Percentiles rank a stretch among this genome's conserved stretches.
Conservation (phyloP, 163 green algal species). For the Chloroidium sp. region DNA sequence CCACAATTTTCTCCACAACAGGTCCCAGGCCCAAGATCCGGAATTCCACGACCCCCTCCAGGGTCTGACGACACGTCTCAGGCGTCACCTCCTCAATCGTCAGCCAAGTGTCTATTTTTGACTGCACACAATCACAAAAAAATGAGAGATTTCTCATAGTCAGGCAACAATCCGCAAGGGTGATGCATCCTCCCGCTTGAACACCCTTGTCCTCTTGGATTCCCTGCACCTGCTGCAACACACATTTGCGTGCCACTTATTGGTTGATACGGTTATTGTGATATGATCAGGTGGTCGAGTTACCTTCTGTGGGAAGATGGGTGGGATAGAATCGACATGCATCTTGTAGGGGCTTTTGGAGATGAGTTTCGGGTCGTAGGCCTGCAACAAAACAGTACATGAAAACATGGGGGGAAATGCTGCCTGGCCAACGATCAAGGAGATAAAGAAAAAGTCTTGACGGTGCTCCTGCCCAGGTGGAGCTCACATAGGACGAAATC, state of each 20-base stretch:
- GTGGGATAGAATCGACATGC: constrained; percentile 12
- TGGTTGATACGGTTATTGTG: background rate
- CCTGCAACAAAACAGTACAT: background rate
- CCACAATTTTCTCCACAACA: constrained; percentile 18
- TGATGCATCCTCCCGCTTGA: too few relatives aligned
- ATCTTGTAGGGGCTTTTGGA: constrained; percentile 9
- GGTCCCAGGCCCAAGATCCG: constrained; percentile 9
- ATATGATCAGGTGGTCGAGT: background rate
- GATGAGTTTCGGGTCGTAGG: constrained; percentile 12
- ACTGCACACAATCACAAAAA: constrained; percentile 11
- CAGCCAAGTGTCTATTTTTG: constrained; percentile 11
- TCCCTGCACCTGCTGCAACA: background rate
- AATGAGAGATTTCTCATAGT: too few relatives aligned
- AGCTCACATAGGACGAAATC: too few relatives aligned
- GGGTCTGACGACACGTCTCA: constrained; percentile 13
- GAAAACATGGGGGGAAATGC: too few relatives aligned
- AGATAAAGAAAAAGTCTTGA: too few relatives aligned
- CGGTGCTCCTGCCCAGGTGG: too few relatives aligned
- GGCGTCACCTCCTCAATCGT: constrained; percentile 9
- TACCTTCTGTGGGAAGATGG: constrained; percentile 19
- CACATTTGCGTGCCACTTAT: background rate
- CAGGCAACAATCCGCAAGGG: too few relatives aligned
- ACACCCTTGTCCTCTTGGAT: background rate
- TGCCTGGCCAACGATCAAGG: too few relatives aligned
- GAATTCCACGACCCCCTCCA: constrained; percentile 15